Percentiles rank a stretch among this genome's conserved stretches.
phyloP scores from a whole-genome alignment of 768 basidiomycete genomes.

The Trametes villosa region DNA sequence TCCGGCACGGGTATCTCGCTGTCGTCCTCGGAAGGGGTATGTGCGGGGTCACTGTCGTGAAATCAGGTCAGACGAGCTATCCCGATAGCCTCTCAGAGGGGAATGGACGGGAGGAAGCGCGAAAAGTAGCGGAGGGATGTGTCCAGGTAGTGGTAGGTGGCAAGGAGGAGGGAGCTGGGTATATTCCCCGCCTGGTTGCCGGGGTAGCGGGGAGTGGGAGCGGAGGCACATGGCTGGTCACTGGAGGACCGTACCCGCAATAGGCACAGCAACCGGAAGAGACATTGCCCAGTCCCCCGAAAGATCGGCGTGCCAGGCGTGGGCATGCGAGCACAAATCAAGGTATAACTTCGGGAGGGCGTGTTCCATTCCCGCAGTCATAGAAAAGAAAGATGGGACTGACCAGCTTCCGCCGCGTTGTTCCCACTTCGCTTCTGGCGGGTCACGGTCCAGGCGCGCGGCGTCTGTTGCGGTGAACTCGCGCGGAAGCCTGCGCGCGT shows the following conservation, averaged over 20 bases:
- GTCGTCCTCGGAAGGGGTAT: conserved; percentile 1
- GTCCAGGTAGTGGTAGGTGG: not conserved
- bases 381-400: not conserved
- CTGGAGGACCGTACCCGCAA: not conserved
- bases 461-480: not conserved
- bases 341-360: not conserved
- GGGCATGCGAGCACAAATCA: not conserved
- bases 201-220: conserved; percentile 7
- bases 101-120: not conserved
- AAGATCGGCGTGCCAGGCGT: conserved; percentile 1
- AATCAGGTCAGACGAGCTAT: not conserved
- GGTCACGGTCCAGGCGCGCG: not conserved
- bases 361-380: conserved; percentile 1
- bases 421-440: not conserved
- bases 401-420: not conserved
- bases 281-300: not conserved
- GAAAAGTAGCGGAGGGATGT: conserved; percentile 3
- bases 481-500: conserved; percentile 4
- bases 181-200: not conserved
- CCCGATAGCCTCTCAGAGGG: not conserved
- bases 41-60: not conserved
- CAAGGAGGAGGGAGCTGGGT: not conserved
- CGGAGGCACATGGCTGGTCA: conserved; percentile 12
- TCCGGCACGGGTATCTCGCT: not conserved
- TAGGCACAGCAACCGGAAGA: not conserved